A percentile compares a stretch with the other conserved stretches of the same genome.
These are phyloP conservation scores for Arthrobotrys iridis DNA, from an alignment of 2,329 filamentous ascomycete genomes.

Conservation along the genomic window DNA sequence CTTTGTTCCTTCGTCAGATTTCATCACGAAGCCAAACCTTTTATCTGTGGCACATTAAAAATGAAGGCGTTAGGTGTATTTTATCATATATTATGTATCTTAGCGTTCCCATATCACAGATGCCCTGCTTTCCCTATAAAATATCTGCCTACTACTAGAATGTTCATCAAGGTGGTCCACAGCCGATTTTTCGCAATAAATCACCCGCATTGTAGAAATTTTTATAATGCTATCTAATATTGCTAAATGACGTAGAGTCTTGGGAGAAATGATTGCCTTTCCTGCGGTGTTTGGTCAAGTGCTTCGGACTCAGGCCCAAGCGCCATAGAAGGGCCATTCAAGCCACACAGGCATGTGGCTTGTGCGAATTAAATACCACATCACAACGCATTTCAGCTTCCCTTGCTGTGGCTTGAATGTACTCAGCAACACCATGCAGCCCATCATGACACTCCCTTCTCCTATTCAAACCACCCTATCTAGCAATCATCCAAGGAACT, in stretches of 20 bases:
- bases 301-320: neutral
- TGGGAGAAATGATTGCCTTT: too few relatives aligned
- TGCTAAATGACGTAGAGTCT: too few relatives aligned
- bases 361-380: slow-evolving; percentile 13
- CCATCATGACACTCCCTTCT: neutral
- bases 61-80: slow-evolving; percentile 2
- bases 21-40: neutral
- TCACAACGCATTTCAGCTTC: slow-evolving; percentile 1
- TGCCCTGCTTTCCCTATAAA: neutral
- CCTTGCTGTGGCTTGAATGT: slow-evolving; percentile 42
- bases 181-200: too few relatives aligned
- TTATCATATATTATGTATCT: neutral
- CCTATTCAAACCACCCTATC: slow-evolving; percentile 16
- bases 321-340: slow-evolving; percentile 3
- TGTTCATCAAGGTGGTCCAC: too few relatives aligned
- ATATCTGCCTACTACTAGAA: too few relatives aligned
- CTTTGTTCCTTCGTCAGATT: neutral
- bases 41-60: neutral
- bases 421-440: slow-evolving; percentile 18
- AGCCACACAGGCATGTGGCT: slow-evolving; percentile 31
- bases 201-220: too few relatives aligned
- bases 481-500: neutral
- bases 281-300: neutral
- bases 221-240: too few relatives aligned
- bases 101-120: neutral